Base-by-base conservation (phyloP, 2,329 filamentous ascomycete species). In the Gremmenia infestans region DNA sequence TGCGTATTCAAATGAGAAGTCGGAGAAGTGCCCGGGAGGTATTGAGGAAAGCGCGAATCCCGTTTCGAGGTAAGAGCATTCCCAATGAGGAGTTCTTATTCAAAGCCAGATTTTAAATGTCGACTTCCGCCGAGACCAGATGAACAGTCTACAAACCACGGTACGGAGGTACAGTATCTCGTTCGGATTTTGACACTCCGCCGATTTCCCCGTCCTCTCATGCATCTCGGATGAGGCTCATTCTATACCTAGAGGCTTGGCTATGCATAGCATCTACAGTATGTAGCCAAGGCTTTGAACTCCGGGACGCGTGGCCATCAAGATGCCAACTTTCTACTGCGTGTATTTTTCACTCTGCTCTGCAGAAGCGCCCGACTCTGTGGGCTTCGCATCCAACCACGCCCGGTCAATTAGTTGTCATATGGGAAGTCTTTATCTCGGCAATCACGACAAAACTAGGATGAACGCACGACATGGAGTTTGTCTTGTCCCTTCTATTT, bases 161-260 rank as follows among this genome's bases (percentile, higher is more conserved):
- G 28, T 32, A 32, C 28, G 2, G 8, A 32, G 28, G 7, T 8
- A 32, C 28, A 9, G 28, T 48, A 39, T 23, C 19, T 43, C 46
- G 39, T 35, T 55, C 53, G 53, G 39, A 45, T 12, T 32, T 40
- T 32, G 3, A 39, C 14, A 7, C 19, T 53, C 51, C 42, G 51
- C 36, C 40, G 5, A 39, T 11, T 43, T 43, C 23, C 15, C 15
- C 36, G 36, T 39, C 22, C 49, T 17, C 49, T 23, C 23, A 11
- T 23, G 35, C 22, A 35, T 11, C 36, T 50, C 47, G 39, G 22
- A 54, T 45, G 47, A 55, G 53, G 47, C 53, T 55, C 53, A 46
- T 14, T 3, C 23, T 32, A 9, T 32, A 40, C 37, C n/a, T 17
- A n/a, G 37, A 15, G 25, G 37, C 22, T 35, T 46, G 28, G 28